A percentile compares a stretch with the other conserved stretches of the same genome.
These are phyloP conservation scores for Amorphotheca resinae DNA, from an alignment of 495 filamentous ascomycete species.

Conservation along the genomic window DNA sequence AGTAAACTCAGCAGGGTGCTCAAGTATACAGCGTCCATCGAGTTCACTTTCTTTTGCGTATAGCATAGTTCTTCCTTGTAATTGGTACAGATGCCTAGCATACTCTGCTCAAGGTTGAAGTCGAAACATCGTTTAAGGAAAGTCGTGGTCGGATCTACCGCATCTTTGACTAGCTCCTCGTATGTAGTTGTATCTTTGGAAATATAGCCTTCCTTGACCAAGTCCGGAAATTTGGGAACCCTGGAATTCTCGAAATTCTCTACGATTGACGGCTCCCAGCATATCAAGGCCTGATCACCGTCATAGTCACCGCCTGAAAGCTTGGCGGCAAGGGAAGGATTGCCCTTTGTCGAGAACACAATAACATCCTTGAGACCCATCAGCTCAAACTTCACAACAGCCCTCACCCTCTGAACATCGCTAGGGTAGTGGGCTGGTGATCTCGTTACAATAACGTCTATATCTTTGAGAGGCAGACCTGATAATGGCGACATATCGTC, in stretches of 20 bases:
- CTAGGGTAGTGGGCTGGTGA: constrained; percentile 68
- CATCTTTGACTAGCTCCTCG: constrained; percentile 25
- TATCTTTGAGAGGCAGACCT: constrained; percentile 41
- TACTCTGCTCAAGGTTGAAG: constrained; percentile 52
- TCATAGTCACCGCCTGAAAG: constrained; percentile 93
- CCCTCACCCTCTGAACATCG: constrained; percentile 64
- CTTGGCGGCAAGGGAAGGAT: constrained; percentile 57
- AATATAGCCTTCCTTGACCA: constrained; percentile 42
- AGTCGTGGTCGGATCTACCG: not conserved
- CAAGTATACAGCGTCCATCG: constrained; percentile 41
- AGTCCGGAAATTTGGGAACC: constrained; percentile 29
- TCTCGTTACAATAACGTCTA: constrained; percentile 78
- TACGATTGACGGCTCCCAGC: constrained; percentile 74
- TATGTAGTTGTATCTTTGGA: constrained; percentile 43
- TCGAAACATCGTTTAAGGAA: constrained; percentile 15
- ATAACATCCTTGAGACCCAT: constrained; percentile 74
- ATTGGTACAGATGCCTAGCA: constrained; percentile 63
- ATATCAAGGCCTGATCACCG: constrained; percentile 81
- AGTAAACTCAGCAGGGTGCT: constrained; percentile 63
- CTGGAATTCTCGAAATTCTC: constrained; percentile 57
- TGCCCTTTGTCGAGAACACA: constrained; percentile 66
- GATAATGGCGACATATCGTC: constrained; percentile 34
- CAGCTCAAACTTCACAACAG: constrained; percentile 50
- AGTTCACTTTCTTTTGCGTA: constrained; percentile 39
- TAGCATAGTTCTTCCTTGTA: constrained; percentile 66